phyloP scores from a whole-genome alignment of 176 grass and related monocot species.

The Eremochloa ophiuroides region DNA sequence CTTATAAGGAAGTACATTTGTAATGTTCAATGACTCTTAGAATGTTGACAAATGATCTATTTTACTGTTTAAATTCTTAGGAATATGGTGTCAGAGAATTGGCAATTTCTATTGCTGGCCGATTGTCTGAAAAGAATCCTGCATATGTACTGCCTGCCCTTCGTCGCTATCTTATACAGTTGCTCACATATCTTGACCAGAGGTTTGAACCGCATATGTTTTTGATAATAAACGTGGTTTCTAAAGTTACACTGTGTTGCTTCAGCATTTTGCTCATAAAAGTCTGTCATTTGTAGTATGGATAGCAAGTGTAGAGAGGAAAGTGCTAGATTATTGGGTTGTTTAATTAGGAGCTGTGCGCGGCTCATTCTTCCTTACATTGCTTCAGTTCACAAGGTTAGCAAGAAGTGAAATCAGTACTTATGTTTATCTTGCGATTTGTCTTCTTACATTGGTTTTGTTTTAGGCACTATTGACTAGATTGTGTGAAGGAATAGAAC shows the following conservation, averaged over 20 bases:
- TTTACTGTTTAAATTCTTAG: constrained; percentile 46
- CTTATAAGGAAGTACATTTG: constrained; percentile 15
- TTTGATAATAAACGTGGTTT: constrained; percentile 25
- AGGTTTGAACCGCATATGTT: constrained; percentile 45
- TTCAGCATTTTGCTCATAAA: constrained; percentile 1
- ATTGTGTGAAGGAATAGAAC: constrained; percentile 68
- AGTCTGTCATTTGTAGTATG: constrained; percentile 55
- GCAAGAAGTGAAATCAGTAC: constrained; percentile 8
- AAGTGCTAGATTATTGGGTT: constrained; percentile 84
- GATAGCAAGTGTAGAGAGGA: constrained; percentile 98
- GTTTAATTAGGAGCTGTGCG: constrained; percentile 86
- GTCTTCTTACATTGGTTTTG: constrained; percentile 13
- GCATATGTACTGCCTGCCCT: constrained; percentile 97
- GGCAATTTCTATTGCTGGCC: constrained; percentile 85
- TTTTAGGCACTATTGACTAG: constrained; percentile 84
- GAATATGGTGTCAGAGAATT: constrained; percentile 89
- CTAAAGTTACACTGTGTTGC: constrained; percentile 8
- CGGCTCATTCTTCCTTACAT: constrained; percentile 96
- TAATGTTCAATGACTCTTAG: not conserved
- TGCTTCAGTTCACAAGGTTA: constrained; percentile 96
- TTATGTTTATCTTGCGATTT: constrained; percentile 29
- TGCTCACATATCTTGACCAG: constrained; percentile 94
- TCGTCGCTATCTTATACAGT: constrained; percentile 94
- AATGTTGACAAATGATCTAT: constrained; percentile 12
- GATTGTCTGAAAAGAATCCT: constrained; percentile 98